phyloP scores from a whole-genome alignment of 495 filamentous ascomycete genomes.

The Hypoxylon lienhwacheense region DNA sequence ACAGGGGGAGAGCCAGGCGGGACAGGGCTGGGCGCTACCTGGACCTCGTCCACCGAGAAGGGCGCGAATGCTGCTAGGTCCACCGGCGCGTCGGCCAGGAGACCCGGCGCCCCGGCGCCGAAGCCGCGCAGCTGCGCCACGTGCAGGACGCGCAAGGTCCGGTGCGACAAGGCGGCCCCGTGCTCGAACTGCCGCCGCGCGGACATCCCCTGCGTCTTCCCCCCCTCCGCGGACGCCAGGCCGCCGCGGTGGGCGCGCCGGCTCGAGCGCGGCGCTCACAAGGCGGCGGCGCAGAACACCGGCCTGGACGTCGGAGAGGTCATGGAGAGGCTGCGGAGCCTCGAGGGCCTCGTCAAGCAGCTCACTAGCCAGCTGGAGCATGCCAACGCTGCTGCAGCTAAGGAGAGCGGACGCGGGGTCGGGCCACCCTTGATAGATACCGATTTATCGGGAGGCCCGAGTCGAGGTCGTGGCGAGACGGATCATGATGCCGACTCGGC shows the following conservation, averaged over 20 bases:
- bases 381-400: conserved; percentile 28
- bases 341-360: conserved; percentile 60
- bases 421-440: conserved; percentile 12
- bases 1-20: not conserved
- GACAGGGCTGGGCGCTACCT: not conserved
- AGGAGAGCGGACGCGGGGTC: conserved; percentile 8
- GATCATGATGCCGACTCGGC: conserved; percentile 7
- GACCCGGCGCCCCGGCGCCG: not conserved
- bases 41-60: conserved; percentile 5
- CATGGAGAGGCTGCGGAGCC: conserved; percentile 54
- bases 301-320: conserved; percentile 40
- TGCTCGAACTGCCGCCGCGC: conserved; percentile 63
- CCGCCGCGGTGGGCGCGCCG: conserved; percentile 58
- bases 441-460: conserved; percentile 22
- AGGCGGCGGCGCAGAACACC: conserved; percentile 22
- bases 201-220: conserved; percentile 58
- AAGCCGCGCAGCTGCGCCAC: conserved; percentile 59
- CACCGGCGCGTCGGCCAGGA: not conserved
- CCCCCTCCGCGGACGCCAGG: conserved; percentile 48
- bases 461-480: conserved; percentile 26
- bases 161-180: conserved; percentile 61
- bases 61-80: not conserved
- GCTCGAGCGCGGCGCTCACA: conserved; percentile 39
- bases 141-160: conserved; percentile 62
- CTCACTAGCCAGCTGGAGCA: conserved; percentile 55